A percentile compares a stretch with the other conserved stretches of the same genome.
phyloP scores from a whole-genome alignment of 129 eudicot species.

The Logfia minima region DNA sequence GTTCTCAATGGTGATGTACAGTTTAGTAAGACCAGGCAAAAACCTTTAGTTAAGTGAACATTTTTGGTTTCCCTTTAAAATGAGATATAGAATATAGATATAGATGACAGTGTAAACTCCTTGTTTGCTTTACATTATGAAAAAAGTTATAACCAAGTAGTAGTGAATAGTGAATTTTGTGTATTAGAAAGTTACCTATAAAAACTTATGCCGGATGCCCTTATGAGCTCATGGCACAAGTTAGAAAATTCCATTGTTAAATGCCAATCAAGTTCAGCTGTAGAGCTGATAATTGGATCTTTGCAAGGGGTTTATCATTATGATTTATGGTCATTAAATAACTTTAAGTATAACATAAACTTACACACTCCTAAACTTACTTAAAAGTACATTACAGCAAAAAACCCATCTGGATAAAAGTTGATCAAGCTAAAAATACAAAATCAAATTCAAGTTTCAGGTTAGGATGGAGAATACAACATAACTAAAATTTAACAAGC shows the following conservation, averaged over 20 bases:
- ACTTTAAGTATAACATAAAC: too few relatives aligned
- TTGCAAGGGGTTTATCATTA: too few relatives aligned
- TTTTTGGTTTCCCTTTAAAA: conserved; percentile 7
- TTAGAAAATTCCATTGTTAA: not conserved
- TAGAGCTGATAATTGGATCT: not conserved
- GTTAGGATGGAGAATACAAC: too few relatives aligned
- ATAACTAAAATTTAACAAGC: too few relatives aligned
- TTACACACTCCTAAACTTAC: too few relatives aligned
- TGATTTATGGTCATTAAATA: too few relatives aligned
- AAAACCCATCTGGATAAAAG: too few relatives aligned
- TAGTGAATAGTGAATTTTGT: not conserved
- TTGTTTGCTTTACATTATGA: not conserved
- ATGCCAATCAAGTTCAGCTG: not conserved
- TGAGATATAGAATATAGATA: conserved; percentile 15
- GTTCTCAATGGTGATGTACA: conserved; percentile 90
- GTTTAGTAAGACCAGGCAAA: conserved; percentile 58
- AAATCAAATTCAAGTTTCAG: too few relatives aligned
- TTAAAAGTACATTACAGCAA: too few relatives aligned
- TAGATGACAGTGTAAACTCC: not conserved
- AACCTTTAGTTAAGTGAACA: conserved; percentile 50
- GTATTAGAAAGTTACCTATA: not conserved
- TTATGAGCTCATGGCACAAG: too few relatives aligned
- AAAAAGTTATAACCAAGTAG: not conserved
- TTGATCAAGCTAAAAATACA: too few relatives aligned
- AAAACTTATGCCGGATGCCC: not conserved